Percentiles rank a stretch among this genome's conserved stretches.
Conservation (phyloP, 176 grass and related monocot species). For the Lolium rigidum region DNA sequence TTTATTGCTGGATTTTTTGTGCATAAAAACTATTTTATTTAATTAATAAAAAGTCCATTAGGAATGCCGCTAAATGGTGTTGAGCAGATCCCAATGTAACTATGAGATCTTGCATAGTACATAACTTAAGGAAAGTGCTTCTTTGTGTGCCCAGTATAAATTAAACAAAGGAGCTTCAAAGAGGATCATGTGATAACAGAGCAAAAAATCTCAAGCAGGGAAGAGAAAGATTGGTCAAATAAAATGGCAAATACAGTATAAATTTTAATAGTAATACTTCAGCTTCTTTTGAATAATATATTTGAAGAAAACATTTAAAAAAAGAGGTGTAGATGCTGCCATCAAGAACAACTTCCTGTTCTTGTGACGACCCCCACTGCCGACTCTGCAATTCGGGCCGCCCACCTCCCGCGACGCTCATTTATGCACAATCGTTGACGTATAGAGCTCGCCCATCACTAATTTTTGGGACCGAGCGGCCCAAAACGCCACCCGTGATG, state of each 20-base stretch:
- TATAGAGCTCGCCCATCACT: too few relatives aligned
- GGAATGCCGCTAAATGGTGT: neutral
- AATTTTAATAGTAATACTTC: neutral
- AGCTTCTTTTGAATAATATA: conserved; percentile 3
- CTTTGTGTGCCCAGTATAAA: neutral
- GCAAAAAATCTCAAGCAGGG: neutral
- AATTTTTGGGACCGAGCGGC: too few relatives aligned
- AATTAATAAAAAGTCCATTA: neutral
- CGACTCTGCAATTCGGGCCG: too few relatives aligned
- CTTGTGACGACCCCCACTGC: too few relatives aligned
- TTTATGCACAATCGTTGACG: too few relatives aligned
- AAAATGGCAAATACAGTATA: too few relatives aligned
- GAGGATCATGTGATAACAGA: conserved; percentile 9
- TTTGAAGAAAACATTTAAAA: neutral
- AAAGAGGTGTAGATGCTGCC: neutral
- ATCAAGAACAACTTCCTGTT: neutral
- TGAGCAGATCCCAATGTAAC: neutral
- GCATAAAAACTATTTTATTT: neutral
- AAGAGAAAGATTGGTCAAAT: neutral
- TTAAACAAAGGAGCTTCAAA: neutral
- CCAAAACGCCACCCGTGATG: too few relatives aligned
- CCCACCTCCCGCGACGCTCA: too few relatives aligned
- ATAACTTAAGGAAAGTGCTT: neutral
- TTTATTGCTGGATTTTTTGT: neutral
- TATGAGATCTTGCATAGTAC: conserved; percentile 3